Evolutionary conservation across 176 grass and related monocot species (phyloP).

Genomic region (Aegilops bicornis): DNA sequence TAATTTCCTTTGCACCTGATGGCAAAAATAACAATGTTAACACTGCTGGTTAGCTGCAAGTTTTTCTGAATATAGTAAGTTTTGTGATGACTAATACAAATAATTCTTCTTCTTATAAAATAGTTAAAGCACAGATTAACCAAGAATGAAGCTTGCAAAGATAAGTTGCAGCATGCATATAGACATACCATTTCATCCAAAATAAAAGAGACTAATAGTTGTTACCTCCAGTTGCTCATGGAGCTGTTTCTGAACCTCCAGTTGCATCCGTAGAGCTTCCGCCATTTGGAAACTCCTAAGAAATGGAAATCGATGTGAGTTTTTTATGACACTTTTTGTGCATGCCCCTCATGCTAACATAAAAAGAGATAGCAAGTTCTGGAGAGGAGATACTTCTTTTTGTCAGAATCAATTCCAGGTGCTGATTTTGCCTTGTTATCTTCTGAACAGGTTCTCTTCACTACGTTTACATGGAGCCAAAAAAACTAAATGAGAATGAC

Average conservation of each 20-base stretch:
- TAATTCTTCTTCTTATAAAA: background rate
- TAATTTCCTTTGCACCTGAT: slow-evolving; percentile 77
- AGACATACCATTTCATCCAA: background rate
- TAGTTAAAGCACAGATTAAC: background rate
- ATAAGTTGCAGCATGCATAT: background rate
- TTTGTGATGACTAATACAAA: background rate
- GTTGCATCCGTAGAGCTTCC: slow-evolving; percentile 80
- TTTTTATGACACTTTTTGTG: background rate
- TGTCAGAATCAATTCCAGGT: slow-evolving; percentile 23
- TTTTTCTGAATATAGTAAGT: background rate
- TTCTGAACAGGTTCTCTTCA: slow-evolving; percentile 52
- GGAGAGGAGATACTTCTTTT: slow-evolving; percentile 38
- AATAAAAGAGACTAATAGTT: background rate
- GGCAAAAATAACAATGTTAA: background rate
- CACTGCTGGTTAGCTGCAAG: background rate
- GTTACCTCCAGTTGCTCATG: slow-evolving; percentile 77
- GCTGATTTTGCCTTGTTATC: slow-evolving; percentile 45
- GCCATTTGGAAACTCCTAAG: slow-evolving; percentile 54
- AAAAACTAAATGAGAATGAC: background rate
- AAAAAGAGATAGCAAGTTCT: background rate
- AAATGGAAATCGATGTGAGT: background rate
- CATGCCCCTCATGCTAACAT: background rate
- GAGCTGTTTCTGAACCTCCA: slow-evolving; percentile 92
- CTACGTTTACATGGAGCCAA: slow-evolving; percentile 39
- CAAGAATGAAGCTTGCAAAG: background rate